phyloP scores from a whole-genome alignment of 2,329 filamentous ascomycete species.

The Fusarium oxysporum region DNA sequence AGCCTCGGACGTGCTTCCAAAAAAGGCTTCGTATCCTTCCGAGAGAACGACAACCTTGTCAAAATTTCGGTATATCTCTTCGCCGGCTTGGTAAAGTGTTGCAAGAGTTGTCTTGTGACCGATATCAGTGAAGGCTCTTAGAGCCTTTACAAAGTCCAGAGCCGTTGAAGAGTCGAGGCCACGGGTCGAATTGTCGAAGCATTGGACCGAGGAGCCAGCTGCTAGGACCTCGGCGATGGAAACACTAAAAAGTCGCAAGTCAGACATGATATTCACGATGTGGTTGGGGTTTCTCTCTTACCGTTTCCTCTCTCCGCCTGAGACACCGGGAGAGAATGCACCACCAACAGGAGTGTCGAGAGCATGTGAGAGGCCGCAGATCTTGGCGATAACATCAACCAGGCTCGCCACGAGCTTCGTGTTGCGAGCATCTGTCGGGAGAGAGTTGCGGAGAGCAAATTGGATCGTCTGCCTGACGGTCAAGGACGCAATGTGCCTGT shows the following conservation, averaged over 20 bases:
- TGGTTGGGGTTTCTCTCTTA: not conserved
- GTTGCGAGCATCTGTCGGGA: not conserved
- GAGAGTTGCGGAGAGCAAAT: constrained; percentile 74
- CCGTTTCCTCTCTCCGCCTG: not conserved
- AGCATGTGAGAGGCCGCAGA: not conserved
- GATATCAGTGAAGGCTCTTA: not conserved
- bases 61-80: not conserved
- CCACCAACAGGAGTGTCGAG: not conserved
- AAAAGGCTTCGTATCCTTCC: not conserved
- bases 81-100: not conserved
- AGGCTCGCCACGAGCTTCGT: not conserved
- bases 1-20: not conserved
- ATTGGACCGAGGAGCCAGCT: not conserved
- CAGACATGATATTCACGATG: accelerated
- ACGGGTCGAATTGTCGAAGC: not conserved
- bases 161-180: not conserved
- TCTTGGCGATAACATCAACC: not conserved
- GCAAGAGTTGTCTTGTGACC: not conserved
- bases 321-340: not conserved
- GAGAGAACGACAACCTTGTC: not conserved
- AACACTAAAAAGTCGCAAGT: not conserved
- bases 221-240: not conserved
- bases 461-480: constrained; percentile 82
- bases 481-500: constrained; percentile 77
- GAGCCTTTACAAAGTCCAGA: not conserved